Base-by-base conservation (phyloP, 176 grass and related monocot species). In the Ampelocalamus luodianensis region DNA sequence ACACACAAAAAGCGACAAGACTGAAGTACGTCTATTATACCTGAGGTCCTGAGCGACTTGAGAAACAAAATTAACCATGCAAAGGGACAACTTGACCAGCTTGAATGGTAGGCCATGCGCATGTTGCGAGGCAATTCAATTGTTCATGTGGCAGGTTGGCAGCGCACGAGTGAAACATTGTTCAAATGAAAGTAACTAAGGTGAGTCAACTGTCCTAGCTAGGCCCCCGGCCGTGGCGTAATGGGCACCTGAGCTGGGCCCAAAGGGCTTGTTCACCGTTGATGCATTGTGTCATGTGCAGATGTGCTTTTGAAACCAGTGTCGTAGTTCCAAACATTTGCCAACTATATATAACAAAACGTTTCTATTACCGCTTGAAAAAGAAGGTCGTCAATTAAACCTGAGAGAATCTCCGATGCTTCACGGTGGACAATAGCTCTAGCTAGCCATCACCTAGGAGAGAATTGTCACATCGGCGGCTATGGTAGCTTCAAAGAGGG, bases 41-140 rank as follows among this genome's bases (percentile, higher is more conserved):
- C 15, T 53, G 10, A 46, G 0, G 18, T 44, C 4, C 15, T 2
- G 29, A 56, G 32, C 17, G 42, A 65, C 7, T 11, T 9, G 45
- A 84, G 34, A 22, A 14, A 1, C 46, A 49, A 10, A 67, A 29
- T 22, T 9, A 56, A 53, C 71, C 22, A 71, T 43, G 39, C 39
- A 42, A 71, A 14, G 39, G 38, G 74, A 55, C 6, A 8, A 8
- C 53, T 8, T 55, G 53, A 22, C 16, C 50, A 2, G 6, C 50
- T 53, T 18, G 4, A 53, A 22, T 15, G 8, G 83, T 38, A 71
- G 74, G 74, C 74, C 83, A 49, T 20, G 22, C 65, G 74, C 74
- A 49, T 10, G 51, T 71, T 71, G 20, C 8, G 12, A 48, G 4
- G 39, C 75, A 50, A 12, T 40, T 62, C 83, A 62, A 86, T 53